A percentile compares a stretch with the other conserved stretches of the same genome.
phyloP scores from a whole-genome alignment of 106 monocot genomes.

The Dactylorhiza incarnata region DNA sequence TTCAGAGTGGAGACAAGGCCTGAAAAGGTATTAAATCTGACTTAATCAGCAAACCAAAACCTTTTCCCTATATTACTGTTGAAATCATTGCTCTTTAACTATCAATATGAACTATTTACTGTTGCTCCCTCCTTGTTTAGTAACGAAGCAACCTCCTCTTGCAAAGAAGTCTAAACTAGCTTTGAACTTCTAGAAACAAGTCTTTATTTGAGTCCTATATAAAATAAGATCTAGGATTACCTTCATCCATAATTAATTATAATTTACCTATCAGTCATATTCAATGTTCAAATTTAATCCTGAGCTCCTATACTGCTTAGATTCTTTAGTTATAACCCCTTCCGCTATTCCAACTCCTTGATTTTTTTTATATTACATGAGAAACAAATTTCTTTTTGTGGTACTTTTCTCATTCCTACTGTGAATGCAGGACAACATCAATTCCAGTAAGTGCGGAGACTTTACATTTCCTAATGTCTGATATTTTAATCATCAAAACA shows the following conservation, averaged over 20 bases:
- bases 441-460: not conserved
- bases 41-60: not conserved
- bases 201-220: not conserved
- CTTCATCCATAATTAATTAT: not conserved
- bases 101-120: not conserved
- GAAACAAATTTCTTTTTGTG: not conserved
- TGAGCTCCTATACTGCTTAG: not conserved
- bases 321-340: not conserved
- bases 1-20: slow-evolving; percentile 89
- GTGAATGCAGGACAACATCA: not conserved
- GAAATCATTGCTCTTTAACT: not conserved
- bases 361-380: not conserved
- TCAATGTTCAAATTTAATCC: not conserved
- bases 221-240: too few relatives aligned
- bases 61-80: not conserved
- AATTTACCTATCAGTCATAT: not conserved
- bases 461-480: not conserved
- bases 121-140: too few relatives aligned
- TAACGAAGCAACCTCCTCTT: not conserved
- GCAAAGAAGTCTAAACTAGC: not conserved
- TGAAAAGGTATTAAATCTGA: slow-evolving; percentile 59
- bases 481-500: not conserved
- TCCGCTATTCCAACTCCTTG: not conserved
- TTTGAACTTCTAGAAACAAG: not conserved
- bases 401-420: not conserved